Conservation (phyloP, 169 alveolate species). For the Cryptosporidium canis region DNA sequence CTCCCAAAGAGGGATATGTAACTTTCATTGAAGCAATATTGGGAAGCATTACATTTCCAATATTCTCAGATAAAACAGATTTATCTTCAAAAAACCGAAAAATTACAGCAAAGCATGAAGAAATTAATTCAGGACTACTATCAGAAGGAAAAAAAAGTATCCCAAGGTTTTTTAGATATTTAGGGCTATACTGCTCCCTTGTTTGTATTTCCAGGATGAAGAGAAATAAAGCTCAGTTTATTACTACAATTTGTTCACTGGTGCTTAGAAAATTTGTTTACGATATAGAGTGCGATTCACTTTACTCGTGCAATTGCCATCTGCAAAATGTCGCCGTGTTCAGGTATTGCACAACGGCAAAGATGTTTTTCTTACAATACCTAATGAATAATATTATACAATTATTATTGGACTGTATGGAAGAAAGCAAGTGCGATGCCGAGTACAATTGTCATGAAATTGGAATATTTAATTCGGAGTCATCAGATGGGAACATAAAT, state of each 20-base stretch:
- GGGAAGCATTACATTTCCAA: constrained; percentile 56
- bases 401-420: constrained; percentile 14
- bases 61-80: constrained; percentile 14
- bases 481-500: constrained; percentile 1
- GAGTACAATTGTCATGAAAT: constrained; percentile 59
- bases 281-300: constrained; percentile 57
- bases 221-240: constrained; percentile 67
- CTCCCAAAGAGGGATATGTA: constrained; percentile 67
- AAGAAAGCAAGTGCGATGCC: constrained; percentile 44
- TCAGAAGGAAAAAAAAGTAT: background rate
- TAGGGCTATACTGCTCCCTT: constrained; percentile 37
- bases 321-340: background rate
- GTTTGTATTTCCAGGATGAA: constrained; percentile 65
- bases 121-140: background rate
- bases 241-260: constrained; percentile 50
- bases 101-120: background rate
- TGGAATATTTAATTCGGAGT: constrained; percentile 20
- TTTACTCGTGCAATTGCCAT: background rate
- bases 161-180: constrained; percentile 49
- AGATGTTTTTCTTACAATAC: background rate
- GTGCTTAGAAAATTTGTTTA: constrained; percentile 42
- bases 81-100: background rate
- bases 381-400: constrained; percentile 2
- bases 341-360: background rate
- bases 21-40: constrained; percentile 37